These are phyloP conservation scores for Colletotrichum sp. DNA, from an alignment of 2,329 filamentous ascomycete species.

Conservation along the genomic window DNA sequence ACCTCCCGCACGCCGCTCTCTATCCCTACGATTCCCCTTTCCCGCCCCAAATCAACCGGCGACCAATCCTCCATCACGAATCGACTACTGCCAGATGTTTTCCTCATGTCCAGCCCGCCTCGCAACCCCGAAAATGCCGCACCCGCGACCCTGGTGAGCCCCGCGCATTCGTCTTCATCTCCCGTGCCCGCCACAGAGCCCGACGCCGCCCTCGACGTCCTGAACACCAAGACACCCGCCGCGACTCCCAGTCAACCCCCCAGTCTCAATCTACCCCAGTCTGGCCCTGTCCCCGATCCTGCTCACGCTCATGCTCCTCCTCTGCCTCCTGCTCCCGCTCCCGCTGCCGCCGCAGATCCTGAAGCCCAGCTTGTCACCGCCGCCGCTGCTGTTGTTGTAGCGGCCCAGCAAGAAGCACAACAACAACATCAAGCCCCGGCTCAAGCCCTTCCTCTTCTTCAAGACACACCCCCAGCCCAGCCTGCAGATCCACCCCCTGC, in stretches of 20 bases:
- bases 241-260: neutral
- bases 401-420: neutral
- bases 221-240: neutral
- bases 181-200: neutral
- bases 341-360: neutral
- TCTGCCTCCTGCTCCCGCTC: neutral
- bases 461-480: constrained; percentile 20
- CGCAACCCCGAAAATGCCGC: constrained; percentile 61
- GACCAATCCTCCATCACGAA: constrained; percentile 32
- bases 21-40: constrained; percentile 18
- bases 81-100: constrained; percentile 53
- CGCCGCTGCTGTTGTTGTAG: neutral
- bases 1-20: neutral
- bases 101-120: constrained; percentile 62
- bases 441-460: constrained; percentile 25
- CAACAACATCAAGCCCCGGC: constrained; percentile 18
- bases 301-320: neutral
- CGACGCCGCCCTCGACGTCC: neutral
- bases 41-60: constrained; percentile 20
- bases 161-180: constrained; percentile 21
- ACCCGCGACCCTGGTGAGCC: constrained; percentile 51
- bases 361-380: neutral
- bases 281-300: neutral
- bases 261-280: neutral
- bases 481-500: constrained; percentile 23